A percentile compares a stretch with the other conserved stretches of the same genome.
phyloP scores from a whole-genome alignment of 768 basidiomycete species.

The Serendipita sp. region DNA sequence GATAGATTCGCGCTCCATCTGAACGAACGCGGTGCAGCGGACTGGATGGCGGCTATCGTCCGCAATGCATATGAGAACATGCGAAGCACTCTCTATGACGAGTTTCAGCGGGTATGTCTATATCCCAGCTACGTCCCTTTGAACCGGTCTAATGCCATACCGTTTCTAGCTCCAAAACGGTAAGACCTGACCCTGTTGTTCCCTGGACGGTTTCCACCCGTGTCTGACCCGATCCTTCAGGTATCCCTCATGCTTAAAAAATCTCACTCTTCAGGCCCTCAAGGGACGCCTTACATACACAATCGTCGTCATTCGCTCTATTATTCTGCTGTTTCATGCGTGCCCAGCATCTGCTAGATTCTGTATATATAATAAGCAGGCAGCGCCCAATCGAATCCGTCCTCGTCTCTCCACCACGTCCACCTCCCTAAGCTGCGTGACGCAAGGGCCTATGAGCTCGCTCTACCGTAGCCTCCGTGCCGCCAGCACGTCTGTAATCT shows the following conservation, averaged over 20 bases:
- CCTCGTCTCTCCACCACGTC: no score
- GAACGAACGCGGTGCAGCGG: slow-evolving; percentile 81
- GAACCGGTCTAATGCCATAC: background rate
- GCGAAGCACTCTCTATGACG: slow-evolving; percentile 85
- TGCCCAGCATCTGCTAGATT: no score
- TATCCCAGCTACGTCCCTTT: background rate
- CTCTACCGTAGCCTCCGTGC: no score
- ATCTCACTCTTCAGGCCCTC: background rate
- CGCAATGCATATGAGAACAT: slow-evolving; percentile 92
- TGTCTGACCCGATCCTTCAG: slow-evolving; percentile 3
- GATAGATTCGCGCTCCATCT: slow-evolving; percentile 75
- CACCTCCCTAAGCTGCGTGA: no score
- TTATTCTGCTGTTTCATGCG: no score
- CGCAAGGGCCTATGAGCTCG: no score
- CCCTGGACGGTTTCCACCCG: background rate
- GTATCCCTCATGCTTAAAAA: slow-evolving; percentile 4
- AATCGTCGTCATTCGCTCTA: no score
- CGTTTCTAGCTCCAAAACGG: slow-evolving; percentile 8
- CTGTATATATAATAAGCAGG: no score
- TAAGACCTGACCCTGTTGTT: slow-evolving; percentile 5
- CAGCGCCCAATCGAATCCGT: no score
- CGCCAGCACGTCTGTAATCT: no score
- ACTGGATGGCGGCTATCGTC: slow-evolving; percentile 79
- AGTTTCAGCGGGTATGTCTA: slow-evolving; percentile 73
- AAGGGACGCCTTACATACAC: no score